Conservation (phyloP, 2,329 filamentous ascomycete genomes). For the Epichloe brachyelytri region DNA sequence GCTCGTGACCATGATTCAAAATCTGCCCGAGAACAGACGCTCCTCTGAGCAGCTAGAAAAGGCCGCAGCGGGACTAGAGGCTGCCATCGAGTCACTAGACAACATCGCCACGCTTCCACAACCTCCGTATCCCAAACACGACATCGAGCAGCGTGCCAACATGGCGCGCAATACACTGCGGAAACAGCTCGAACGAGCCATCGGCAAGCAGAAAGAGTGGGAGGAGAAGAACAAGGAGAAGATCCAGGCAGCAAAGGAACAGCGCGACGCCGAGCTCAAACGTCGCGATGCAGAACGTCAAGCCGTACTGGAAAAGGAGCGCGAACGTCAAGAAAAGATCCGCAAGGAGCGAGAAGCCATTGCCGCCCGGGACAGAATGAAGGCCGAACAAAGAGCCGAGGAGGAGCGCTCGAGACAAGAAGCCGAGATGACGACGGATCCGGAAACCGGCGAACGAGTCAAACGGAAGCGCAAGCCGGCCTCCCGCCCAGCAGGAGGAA, state of each 20-base stretch:
- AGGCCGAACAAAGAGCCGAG: constrained; percentile 49
- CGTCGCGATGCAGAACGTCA: constrained; percentile 66
- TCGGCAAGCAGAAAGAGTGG: constrained; percentile 77
- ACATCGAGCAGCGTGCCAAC: constrained; percentile 88
- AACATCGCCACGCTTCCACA: constrained; percentile 49
- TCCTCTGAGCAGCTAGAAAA: constrained; percentile 69
- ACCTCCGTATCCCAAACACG: constrained; percentile 77
- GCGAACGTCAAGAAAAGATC: constrained; percentile 66
- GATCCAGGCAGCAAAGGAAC: constrained; percentile 65
- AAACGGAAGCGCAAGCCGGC: constrained; percentile 60
- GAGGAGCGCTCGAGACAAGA: constrained; percentile 29
- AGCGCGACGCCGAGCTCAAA: constrained; percentile 67
- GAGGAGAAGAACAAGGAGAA: constrained; percentile 88
- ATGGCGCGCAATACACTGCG: constrained; percentile 95
- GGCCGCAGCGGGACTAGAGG: constrained; percentile 67
- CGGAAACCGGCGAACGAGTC: constrained; percentile 68
- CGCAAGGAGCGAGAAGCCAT: constrained; percentile 77
- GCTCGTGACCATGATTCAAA: constrained; percentile 69
- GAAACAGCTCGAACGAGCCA: constrained; percentile 76
- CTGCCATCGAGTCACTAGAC: constrained; percentile 64
- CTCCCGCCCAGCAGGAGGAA: constrained; percentile 24
- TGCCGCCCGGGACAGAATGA: constrained; percentile 57
- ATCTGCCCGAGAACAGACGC: constrained; percentile 61
- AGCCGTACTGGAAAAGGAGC: constrained; percentile 53
- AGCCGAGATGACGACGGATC: constrained; percentile 70